Percentiles rank a stretch among this genome's conserved stretches.
Conservation (phyloP, 2,329 filamentous ascomycete genomes). For the Fusarium agapanthi region DNA sequence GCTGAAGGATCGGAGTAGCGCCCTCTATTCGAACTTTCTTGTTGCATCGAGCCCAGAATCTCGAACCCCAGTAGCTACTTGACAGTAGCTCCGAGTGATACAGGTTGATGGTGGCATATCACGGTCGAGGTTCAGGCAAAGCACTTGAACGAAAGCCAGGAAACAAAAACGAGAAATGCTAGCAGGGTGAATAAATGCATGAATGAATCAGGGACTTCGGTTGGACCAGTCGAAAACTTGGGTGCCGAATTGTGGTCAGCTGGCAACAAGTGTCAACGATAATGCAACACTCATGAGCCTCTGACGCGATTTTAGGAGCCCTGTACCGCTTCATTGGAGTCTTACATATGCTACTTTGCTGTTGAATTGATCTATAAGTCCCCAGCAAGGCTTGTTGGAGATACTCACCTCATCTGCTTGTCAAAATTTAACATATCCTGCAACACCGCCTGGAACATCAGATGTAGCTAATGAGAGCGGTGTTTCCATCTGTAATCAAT, state of each 20-base stretch:
- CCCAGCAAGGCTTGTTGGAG: background rate
- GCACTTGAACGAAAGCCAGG: background rate
- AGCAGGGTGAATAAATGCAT: background rate
- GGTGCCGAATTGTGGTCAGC: background rate
- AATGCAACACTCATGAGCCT: background rate
- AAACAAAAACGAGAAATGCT: background rate
- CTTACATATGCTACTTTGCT: background rate
- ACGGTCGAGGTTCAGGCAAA: background rate
- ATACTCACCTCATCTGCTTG: background rate
- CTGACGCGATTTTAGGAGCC: no score
- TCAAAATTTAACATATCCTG: background rate
- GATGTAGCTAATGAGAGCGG: background rate
- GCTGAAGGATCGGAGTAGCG: constrained; percentile 39
- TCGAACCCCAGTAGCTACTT: constrained; percentile 14
- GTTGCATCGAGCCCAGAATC: constrained; percentile 27
- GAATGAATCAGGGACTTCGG: background rate
- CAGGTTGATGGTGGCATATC: background rate
- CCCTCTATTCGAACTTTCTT: constrained; percentile 23
- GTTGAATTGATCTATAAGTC: background rate
- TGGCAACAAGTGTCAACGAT: constrained; percentile 4
- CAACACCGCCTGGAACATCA: background rate
- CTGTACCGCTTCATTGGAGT: no score
- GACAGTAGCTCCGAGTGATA: background rate
- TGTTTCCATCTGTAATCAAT: constrained; percentile 52
- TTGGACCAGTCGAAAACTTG: background rate